Evolutionary conservation across 75 land plant genomes (phyloP).

Genomic region (Pinus tabuliformis): DNA sequence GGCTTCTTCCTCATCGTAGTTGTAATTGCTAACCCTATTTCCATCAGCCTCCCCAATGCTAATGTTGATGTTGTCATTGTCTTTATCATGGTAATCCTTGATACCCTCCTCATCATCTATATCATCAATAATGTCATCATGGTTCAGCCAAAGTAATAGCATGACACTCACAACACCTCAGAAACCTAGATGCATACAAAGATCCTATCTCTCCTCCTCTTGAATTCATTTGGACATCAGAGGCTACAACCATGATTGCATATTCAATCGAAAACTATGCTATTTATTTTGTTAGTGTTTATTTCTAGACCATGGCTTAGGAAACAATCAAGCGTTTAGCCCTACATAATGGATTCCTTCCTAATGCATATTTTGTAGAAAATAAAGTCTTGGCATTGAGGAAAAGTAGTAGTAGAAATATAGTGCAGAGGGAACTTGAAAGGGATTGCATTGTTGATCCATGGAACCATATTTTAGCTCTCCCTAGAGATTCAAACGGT

Average conservation of each 20-base stretch:
- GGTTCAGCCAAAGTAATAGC: conserved; percentile 21
- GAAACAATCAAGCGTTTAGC: too few species aligned
- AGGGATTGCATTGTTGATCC: too few species aligned
- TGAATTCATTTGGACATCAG: conserved; percentile 70
- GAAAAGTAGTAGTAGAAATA: too few species aligned
- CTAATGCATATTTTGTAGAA: too few species aligned
- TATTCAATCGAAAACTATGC: too few species aligned
- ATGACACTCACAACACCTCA: conserved; percentile 46
- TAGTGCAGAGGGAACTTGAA: too few species aligned
- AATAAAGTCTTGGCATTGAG: too few species aligned
- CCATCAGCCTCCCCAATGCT: conserved; percentile 11
- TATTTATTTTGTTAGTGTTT: too few species aligned
- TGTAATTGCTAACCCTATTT: conserved; percentile 31
- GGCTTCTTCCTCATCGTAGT: conserved; percentile 62
- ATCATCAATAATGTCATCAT: background rate
- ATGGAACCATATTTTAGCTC: too few species aligned
- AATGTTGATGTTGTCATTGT: conserved; percentile 18
- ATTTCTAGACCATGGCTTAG: too few species aligned
- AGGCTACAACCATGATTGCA: conserved; percentile 66
- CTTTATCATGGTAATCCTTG: conserved; percentile 9
- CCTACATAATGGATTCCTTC: too few species aligned
- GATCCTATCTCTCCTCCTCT: conserved; percentile 53
- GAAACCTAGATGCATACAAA: conserved; percentile 47
- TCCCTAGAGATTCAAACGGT: too few species aligned
- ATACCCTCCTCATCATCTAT: conserved; percentile 10